Base-by-base conservation (phyloP, 495 filamentous ascomycete genomes). In the Peziza echinospora region DNA sequence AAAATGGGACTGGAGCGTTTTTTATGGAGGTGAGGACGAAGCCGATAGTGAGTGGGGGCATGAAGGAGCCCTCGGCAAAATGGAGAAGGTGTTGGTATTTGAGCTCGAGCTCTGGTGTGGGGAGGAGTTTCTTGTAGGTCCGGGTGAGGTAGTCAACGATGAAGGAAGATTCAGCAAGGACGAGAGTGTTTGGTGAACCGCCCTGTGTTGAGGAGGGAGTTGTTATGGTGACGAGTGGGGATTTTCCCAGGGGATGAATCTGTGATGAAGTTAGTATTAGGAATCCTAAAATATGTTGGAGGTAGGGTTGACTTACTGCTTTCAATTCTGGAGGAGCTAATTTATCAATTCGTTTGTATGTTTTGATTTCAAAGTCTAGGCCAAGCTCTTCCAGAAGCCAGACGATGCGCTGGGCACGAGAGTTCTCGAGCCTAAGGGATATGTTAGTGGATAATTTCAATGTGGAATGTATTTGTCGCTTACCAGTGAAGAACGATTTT, bases 351-450 rank as follows among this genome's bases (percentile, higher is more conserved):
- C 85, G 78, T 50, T 78, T 75, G 71, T 75, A 89, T 42, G 71
- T 71, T 52, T 83, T 73, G 44, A 93, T 60, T 45, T 82, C 71
- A 64, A 87, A 93, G 42, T 75, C 63, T 23, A 93, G 45, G n/a
- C 73, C 65, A 45, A 89, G 74, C 52, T 89, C 84, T 62, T 89
- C 80, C 44, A 93, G 73, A 34, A 94, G 75, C 84, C 82, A 93
- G 39, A 87, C 67, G 51, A 93, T 80, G 41, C 84, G 77, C 50
- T 93, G 83, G 44, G 81, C 73, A 47, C 86, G 82, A 34, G 81
- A 85, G 47, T 75, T 61, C 46, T 83, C 69, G 45, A 84, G 76
- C 81, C 81, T 83, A 50, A 30, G 21, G 11, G 26, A 26, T 46
- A 21, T 9, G 19, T 49, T 28, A 52, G 44, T 17, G 26, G 16